Percentiles rank a stretch among this genome's conserved stretches.
phyloP scores from a whole-genome alignment of 495 filamentous ascomycete genomes.

The Lasiosphaeriaceae sp. region DNA sequence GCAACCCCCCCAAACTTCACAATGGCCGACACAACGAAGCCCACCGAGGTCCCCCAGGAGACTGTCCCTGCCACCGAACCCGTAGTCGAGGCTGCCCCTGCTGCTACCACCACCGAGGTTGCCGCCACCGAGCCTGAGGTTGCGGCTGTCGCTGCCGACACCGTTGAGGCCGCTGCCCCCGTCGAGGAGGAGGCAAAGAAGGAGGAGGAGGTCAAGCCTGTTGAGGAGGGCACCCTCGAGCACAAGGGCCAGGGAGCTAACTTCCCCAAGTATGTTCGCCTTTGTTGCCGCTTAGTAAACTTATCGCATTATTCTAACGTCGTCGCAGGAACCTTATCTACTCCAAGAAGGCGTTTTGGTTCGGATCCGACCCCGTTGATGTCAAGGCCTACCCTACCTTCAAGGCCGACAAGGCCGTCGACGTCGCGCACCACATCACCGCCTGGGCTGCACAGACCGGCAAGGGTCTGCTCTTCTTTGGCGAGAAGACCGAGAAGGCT shows the following conservation, averaged over 20 bases:
- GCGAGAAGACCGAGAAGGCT: slow-evolving; percentile 78
- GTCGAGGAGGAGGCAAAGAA: slow-evolving; percentile 42
- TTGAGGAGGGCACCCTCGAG: slow-evolving; percentile 72
- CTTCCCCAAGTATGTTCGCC: slow-evolving; percentile 75
- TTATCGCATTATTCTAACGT: not conserved
- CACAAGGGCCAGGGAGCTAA: slow-evolving; percentile 78
- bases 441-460: slow-evolving; percentile 91
- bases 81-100: slow-evolving; percentile 40
- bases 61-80: slow-evolving; percentile 43
- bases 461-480: slow-evolving; percentile 90
- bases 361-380: slow-evolving; percentile 76
- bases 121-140: slow-evolving; percentile 30
- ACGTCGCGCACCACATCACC: slow-evolving; percentile 70
- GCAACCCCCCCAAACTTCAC: slow-evolving; percentile 19
- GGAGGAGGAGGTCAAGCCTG: slow-evolving; percentile 57
- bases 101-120: slow-evolving; percentile 33
- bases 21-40: slow-evolving; percentile 50
- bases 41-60: slow-evolving; percentile 41
- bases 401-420: slow-evolving; percentile 77
- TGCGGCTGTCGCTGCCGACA: slow-evolving; percentile 37
- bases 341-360: slow-evolving; percentile 74
- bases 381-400: slow-evolving; percentile 69
- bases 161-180: slow-evolving; percentile 47
- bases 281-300: not conserved
- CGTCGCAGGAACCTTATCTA: slow-evolving; percentile 41